Conservation (phyloP, 2,329 filamentous ascomycete genomes). For the Aspergillus ustus region DNA sequence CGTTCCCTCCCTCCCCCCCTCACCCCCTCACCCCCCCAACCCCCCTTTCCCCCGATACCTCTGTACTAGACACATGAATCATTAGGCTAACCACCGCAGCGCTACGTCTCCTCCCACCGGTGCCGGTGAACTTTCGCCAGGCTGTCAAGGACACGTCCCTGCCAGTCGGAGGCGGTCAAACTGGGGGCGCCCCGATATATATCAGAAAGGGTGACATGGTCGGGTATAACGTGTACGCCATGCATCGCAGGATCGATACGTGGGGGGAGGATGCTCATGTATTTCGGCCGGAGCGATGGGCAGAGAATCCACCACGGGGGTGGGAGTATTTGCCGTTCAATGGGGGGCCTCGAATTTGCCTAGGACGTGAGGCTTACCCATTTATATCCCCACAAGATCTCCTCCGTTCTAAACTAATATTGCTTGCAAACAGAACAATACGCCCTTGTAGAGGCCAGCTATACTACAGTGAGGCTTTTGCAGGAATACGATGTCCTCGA, state of each 20-base stretch:
- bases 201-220: constrained; percentile 69
- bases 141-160: constrained; percentile 48
- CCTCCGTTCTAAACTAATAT: too few species aligned
- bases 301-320: constrained; percentile 37
- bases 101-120: constrained; percentile 50
- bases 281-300: constrained; percentile 58
- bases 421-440: too few species aligned
- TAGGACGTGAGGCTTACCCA: constrained; percentile 40
- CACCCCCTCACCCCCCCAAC: too few species aligned
- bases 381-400: too few species aligned
- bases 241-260: constrained; percentile 68
- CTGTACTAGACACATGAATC: background rate
- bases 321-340: constrained; percentile 50
- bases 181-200: constrained; percentile 63
- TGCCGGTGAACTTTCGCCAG: constrained; percentile 51
- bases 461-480: too few species aligned
- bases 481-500: too few species aligned
- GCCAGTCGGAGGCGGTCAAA: constrained; percentile 62
- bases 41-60: too few species aligned
- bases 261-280: constrained; percentile 50
- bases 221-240: constrained; percentile 69
- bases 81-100: constrained; percentile 32
- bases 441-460: too few species aligned
- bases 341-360: constrained; percentile 45
- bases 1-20: too few species aligned